Conservation (phyloP, 129 eudicot species). For the Pulicaria dysenterica region DNA sequence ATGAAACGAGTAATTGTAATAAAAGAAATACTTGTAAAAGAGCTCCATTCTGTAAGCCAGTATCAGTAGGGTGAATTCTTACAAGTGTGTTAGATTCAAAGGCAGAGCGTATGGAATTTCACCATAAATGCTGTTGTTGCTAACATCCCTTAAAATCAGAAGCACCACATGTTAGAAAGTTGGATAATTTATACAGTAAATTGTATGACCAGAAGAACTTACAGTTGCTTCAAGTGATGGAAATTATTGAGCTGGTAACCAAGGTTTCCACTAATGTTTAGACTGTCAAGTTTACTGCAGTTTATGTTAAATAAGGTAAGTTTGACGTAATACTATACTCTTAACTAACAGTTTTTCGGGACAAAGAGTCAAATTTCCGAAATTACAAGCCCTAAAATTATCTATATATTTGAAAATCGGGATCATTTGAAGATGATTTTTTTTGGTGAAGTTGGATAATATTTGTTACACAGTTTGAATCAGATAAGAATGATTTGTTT, state of each 20-base stretch:
- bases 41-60: neutral
- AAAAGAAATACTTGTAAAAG: conserved; percentile 14
- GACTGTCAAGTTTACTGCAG: conserved; percentile 66
- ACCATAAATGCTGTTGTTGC: conserved; percentile 69
- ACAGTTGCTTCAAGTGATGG: conserved; percentile 72
- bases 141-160: conserved; percentile 66
- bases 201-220: conserved; percentile 34
- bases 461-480: neutral
- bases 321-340: neutral
- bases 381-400: neutral
- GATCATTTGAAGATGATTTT: neutral
- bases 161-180: conserved; percentile 4
- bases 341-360: neutral
- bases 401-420: neutral
- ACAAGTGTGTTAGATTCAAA: conserved; percentile 76
- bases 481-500: conserved; percentile 3
- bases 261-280: conserved; percentile 67
- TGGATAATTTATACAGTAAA: neutral
- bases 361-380: conserved; percentile 21
- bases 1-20: neutral
- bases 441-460: neutral
- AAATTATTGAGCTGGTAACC: conserved; percentile 65
- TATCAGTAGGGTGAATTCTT: conserved; percentile 41
- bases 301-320: conserved; percentile 24
- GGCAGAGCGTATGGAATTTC: conserved; percentile 77